Evolutionary conservation across 108 stramenopile species (phyloP).

Genomic region (Cylindrotheca closterium): DNA sequence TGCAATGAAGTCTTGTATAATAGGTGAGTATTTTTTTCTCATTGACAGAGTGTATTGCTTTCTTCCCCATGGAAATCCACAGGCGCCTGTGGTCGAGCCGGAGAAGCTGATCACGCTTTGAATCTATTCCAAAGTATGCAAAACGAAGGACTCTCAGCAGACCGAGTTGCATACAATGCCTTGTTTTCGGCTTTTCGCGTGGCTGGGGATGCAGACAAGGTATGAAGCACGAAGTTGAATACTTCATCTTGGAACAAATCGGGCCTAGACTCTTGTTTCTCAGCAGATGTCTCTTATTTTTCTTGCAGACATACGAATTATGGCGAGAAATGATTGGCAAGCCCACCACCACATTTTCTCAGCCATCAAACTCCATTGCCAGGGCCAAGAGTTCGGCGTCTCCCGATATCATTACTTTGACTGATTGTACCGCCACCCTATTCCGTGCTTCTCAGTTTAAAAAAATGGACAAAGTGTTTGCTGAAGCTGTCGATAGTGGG

Average conservation of each 20-base stretch:
- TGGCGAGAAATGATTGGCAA: conserved; percentile 74
- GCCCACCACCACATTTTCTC: neutral
- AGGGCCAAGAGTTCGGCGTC: conserved; percentile 30
- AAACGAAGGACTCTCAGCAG: conserved; percentile 51
- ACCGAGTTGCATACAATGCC: conserved; percentile 79
- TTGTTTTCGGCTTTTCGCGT: conserved; percentile 68
- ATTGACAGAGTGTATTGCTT: neutral
- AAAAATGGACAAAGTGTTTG: conserved; percentile 60
- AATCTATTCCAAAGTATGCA: conserved; percentile 73
- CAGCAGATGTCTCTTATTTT: neutral
- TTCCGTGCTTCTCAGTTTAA: conserved; percentile 33
- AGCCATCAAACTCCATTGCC: conserved; percentile 11
- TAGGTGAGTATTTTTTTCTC: neutral
- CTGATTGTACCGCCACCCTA: conserved; percentile 71
- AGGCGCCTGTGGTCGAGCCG: conserved; percentile 58
- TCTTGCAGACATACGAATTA: conserved; percentile 42
- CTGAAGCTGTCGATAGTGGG: conserved; percentile 61
- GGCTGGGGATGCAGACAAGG: conserved; percentile 44
- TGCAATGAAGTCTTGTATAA: neutral
- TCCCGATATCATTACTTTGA: conserved; percentile 83
- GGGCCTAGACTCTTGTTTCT: neutral
- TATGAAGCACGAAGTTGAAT: conserved; percentile 1
- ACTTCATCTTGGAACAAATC: too few relatives aligned
- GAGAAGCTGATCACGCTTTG: conserved; percentile 61
- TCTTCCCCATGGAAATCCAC: neutral